Base-by-base conservation (phyloP, 768 basidiomycete species). In the Rhizopogon roseolus region DNA sequence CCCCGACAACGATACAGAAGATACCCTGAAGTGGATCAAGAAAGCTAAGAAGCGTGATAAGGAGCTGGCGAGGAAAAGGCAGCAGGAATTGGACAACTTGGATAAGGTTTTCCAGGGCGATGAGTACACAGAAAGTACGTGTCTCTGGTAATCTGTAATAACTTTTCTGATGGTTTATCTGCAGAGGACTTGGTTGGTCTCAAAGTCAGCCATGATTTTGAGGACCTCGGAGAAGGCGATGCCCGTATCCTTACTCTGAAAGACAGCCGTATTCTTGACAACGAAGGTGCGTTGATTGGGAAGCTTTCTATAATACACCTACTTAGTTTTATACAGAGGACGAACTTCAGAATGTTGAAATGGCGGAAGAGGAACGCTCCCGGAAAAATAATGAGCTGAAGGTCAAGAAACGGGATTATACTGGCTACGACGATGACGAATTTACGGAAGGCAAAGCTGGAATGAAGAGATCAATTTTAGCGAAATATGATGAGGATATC, bases 401-500 rank as follows among this genome's bases (percentile, higher is more conserved):
- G 72, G 92, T 88, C 42, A 93, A 96, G 74, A 85, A 81, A 54
- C 83, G 81, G 25, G 88, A 90, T 64, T 98, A 98, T 65, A 94
- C 92, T 0, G 95, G 95, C 14, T 96, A 91, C 66, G 95, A 99
- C 62, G 96, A 98, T 62, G 94, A 96, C 5, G 97, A 98, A 64
- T 98, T 98, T 60, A 75, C 69, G 2, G 81, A 81, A 22, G 89
- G 85, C 22, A 79, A 76, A 43, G 84, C 80, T 49, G 91, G 90
- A n/a, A 78, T 85, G 77, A 94, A 91, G 65, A 81, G 85, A 27
- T 80, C 90, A 28, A 76, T 98, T 32, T 71, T 99, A 50, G 80
- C 90, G 17, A 98, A 98, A 69, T 98, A 98, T 62, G 96, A 98
- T 60, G 92, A 97, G 61, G 88, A 88, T 50, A 75, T 98, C 57